Evolutionary conservation across 2,329 filamentous ascomycete species (phyloP).

Genomic region (Neonectria hederae): DNA sequence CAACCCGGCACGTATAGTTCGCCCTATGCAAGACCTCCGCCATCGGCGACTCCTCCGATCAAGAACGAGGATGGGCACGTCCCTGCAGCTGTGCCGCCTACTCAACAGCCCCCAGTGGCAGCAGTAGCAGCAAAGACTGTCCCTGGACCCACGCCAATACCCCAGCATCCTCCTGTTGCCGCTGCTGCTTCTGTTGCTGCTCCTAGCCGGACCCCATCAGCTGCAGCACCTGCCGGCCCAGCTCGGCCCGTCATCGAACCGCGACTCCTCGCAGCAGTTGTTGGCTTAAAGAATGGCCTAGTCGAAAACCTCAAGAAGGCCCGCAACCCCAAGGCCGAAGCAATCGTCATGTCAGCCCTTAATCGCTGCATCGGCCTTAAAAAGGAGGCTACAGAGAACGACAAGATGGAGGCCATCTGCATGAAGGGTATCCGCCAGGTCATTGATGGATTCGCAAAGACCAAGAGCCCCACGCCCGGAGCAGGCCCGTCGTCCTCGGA

Average conservation of each 20-base stretch:
- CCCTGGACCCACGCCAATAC: conserved; percentile 27
- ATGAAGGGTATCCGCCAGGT: conserved; percentile 55
- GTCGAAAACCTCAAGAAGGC: conserved; percentile 57
- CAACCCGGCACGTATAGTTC: conserved; percentile 50
- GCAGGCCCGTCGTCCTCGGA: conserved; percentile 40
- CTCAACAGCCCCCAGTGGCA: conserved; percentile 25
- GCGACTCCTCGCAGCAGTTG: conserved; percentile 53
- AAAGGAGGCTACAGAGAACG: conserved; percentile 54
- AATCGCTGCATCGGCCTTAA: conserved; percentile 62
- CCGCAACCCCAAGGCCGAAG: conserved; percentile 54
- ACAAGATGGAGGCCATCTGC: conserved; percentile 58
- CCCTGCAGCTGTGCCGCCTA: conserved; percentile 17
- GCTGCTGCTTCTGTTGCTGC: conserved; percentile 24
- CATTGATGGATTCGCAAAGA: conserved; percentile 54
- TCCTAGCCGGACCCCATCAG: conserved; percentile 37
- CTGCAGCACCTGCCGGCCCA: conserved; percentile 41
- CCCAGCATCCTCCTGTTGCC: conserved; percentile 27
- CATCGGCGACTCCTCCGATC: conserved; percentile 37
- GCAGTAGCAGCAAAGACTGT: conserved; percentile 31
- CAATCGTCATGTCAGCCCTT: conserved; percentile 62
- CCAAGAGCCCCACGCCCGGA: conserved; percentile 48
- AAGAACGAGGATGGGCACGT: conserved; percentile 45
- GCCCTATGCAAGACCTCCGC: conserved; percentile 49
- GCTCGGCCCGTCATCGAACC: conserved; percentile 55
- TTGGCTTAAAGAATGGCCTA: conserved; percentile 58